Base-by-base conservation (phyloP, 352 stramenopile species). In the Globisporangium camurandrum region DNA sequence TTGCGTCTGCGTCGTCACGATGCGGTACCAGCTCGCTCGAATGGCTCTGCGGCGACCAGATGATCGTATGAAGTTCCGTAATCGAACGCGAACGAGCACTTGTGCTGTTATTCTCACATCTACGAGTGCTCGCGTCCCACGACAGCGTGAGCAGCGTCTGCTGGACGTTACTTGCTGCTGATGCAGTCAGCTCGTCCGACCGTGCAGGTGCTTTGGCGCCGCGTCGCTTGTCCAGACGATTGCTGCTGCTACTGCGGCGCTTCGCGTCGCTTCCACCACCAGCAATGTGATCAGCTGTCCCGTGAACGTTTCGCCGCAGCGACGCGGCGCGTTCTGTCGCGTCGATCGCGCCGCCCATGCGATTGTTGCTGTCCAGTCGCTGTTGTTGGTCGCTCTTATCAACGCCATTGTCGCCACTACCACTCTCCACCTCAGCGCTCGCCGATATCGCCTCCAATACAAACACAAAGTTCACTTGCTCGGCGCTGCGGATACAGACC, bases 381-480 rank as follows among this genome's bases (percentile, higher is more conserved):
- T 46, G 38, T 7, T 22, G 40, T 16, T 27, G 4, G 16, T 41
- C 41, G 16, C 48, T 45, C 34, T 28, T 12, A 17, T 26, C 20
- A 41, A 38, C 34, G 11, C 11, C 24, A 19, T 0, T 8, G 2
- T 9, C 38, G n/a, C 17, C 8, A 19, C 12, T 24, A 11, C n/a
- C 24, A n/a, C 22, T 36, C 14, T 52, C 44, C 20, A 64, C 22
- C 31, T 17, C 50, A 9, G 45, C 33, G 33, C 52, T 31, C 22
- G 45, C 28, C 28, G 67, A 57, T 19, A 59, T 49, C 41, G 58
- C 57, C 49, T 76, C 69, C 44, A 84, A 36, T 36, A 77, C 49
- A 33, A 69, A 79, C 9, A 79, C 48, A 31, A 87, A 89, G 51
- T 87, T 86, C 61, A 69, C 79, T 53, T 79, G 67, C 53, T 89